Conservation (phyloP, 768 basidiomycete genomes). For the Glaciozyma antarctica region DNA sequence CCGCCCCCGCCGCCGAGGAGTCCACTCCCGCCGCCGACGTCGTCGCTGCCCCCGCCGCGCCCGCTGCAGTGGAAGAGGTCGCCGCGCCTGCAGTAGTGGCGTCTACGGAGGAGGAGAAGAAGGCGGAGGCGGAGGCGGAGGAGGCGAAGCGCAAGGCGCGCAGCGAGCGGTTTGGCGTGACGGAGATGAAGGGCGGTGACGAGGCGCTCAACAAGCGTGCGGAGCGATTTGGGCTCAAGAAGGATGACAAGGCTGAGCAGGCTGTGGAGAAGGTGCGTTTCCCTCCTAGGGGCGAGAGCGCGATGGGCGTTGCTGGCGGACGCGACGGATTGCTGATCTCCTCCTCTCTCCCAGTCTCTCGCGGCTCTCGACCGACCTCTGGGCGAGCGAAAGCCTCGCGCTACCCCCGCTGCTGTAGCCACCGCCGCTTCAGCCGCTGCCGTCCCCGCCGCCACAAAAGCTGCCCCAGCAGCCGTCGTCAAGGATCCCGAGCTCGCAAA, state of each 20-base stretch:
- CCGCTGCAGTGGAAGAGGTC: background rate
- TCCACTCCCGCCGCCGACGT: slow-evolving; percentile 11
- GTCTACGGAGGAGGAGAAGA: slow-evolving; percentile 7
- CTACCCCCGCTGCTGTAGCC: slow-evolving; percentile 3
- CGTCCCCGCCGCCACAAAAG: background rate
- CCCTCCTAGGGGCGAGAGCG: background rate
- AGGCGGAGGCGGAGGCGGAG: background rate
- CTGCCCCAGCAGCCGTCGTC: slow-evolving; percentile 1
- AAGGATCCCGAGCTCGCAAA: background rate
- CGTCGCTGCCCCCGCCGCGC: background rate
- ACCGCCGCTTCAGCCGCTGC: background rate
- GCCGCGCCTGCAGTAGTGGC: background rate
- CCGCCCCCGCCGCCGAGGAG: slow-evolving; percentile 1
- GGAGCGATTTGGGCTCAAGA: slow-evolving; percentile 5
- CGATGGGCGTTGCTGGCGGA: too few relatives aligned
- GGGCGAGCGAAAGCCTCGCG: slow-evolving; percentile 9
- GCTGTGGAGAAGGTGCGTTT: slow-evolving; percentile 17
- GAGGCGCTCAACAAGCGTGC: slow-evolving; percentile 12
- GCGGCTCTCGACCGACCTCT: slow-evolving; percentile 17
- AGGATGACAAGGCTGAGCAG: background rate
- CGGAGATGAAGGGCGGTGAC: background rate
- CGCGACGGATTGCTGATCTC: background rate
- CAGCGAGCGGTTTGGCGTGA: slow-evolving; percentile 28
- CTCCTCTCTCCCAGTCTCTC: slow-evolving; percentile 12
- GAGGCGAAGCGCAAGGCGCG: slow-evolving; percentile 19